phyloP scores from a whole-genome alignment of 1,284 basidiomycete species.

The Flammula alnicola region DNA sequence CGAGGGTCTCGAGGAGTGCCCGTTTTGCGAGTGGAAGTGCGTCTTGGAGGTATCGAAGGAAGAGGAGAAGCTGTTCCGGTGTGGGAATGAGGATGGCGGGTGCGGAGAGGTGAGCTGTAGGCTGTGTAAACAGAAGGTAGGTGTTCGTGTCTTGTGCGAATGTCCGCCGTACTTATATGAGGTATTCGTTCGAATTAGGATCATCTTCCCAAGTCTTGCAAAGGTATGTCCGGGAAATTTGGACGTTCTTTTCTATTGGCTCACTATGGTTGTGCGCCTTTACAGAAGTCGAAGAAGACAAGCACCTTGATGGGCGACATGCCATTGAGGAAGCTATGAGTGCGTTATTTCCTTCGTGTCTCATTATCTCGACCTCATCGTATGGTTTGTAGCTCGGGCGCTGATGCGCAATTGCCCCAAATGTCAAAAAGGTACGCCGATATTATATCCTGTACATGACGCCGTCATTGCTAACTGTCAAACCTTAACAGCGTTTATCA shows the following conservation, averaged over 20 bases:
- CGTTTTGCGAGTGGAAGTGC: constrained; percentile 83
- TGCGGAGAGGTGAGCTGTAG: constrained; percentile 80
- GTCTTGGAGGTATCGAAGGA: constrained; percentile 72
- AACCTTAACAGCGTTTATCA: constrained; percentile 80
- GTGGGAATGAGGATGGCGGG: constrained; percentile 71
- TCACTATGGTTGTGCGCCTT: constrained; percentile 8
- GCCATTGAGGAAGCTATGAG: constrained; percentile 89
- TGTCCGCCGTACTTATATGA: no score
- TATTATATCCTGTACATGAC: background rate
- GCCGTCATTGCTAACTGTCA: constrained; percentile 72
- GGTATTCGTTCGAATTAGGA: no score
- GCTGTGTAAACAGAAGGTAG: no score
- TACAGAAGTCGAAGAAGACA: constrained; percentile 73
- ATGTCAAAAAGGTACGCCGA: background rate
- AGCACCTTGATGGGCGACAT: constrained; percentile 73
- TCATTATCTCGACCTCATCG: constrained; percentile 4
- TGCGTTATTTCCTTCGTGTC: constrained; percentile 35
- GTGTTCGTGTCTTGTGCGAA: no score
- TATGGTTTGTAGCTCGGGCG: constrained; percentile 74
- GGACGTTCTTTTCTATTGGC: background rate
- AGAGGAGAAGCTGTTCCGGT: constrained; percentile 78
- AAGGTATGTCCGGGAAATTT: constrained; percentile 50
- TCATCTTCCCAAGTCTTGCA: constrained; percentile 54
- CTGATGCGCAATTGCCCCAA: no score
- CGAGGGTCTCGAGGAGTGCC: constrained; percentile 82